Evolutionary conservation across 495 filamentous ascomycete genomes (phyloP).

Genomic region (Filosporella fistucella): DNA sequence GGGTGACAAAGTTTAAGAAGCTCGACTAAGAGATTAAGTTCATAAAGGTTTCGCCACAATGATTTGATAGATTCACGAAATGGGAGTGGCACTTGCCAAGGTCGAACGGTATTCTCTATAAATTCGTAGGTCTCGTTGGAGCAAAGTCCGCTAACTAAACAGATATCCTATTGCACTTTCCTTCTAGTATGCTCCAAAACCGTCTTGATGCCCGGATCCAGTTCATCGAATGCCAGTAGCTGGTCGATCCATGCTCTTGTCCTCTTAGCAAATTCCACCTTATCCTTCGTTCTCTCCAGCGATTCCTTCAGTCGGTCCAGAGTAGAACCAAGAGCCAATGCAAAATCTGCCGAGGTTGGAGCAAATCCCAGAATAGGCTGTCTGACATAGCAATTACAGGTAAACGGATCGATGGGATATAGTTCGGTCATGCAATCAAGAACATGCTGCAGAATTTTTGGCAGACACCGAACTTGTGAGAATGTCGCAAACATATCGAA

Average conservation of each 20-base stretch:
- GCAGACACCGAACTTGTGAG: slow-evolving; percentile 53
- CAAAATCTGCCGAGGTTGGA: slow-evolving; percentile 63
- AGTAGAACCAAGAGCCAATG: slow-evolving; percentile 58
- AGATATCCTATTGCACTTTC: slow-evolving; percentile 25
- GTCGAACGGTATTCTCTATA: too few species aligned
- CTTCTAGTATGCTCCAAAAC: slow-evolving; percentile 55
- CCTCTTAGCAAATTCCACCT: slow-evolving; percentile 44
- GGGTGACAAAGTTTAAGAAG: too few species aligned
- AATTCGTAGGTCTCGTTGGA: too few species aligned
- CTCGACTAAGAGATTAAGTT: too few species aligned
- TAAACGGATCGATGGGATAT: slow-evolving; percentile 53
- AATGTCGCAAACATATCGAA: slow-evolving; percentile 76
- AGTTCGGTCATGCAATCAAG: slow-evolving; percentile 55
- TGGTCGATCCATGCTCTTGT: slow-evolving; percentile 55
- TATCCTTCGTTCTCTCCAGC: slow-evolving; percentile 36
- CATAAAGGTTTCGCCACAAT: too few species aligned
- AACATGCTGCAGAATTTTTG: slow-evolving; percentile 72
- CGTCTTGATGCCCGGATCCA: slow-evolving; percentile 63
- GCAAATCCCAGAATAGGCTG: slow-evolving; percentile 64
- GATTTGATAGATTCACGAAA: too few species aligned
- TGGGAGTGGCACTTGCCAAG: too few species aligned
- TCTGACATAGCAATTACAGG: slow-evolving; percentile 64
- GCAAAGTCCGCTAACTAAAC: too few species aligned
- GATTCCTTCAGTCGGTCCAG: slow-evolving; percentile 54
- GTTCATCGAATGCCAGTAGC: slow-evolving; percentile 46